Evolutionary conservation across 176 grass and related monocot species (phyloP).

Genomic region (Pontederia paniculata): DNA sequence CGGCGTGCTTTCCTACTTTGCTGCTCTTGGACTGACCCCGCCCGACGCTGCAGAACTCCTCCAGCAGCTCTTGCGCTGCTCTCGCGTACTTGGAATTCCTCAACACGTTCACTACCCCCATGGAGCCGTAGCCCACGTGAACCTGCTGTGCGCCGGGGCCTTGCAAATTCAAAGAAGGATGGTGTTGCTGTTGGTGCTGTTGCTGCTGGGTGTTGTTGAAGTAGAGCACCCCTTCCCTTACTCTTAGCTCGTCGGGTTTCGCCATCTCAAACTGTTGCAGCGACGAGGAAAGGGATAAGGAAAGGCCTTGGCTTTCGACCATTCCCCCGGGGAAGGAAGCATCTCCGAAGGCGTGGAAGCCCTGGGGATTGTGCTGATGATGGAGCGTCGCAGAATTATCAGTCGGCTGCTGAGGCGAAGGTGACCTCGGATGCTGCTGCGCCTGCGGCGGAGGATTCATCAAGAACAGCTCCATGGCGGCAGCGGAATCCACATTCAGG

Average conservation of each 20-base stretch:
- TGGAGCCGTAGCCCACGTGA: slow-evolving; percentile 56
- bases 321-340: slow-evolving; percentile 38
- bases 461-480: slow-evolving; percentile 13
- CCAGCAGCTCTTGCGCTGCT: slow-evolving; percentile 10
- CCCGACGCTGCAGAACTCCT: slow-evolving; percentile 62
- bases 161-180: slow-evolving; percentile 56
- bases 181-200: slow-evolving; percentile 32
- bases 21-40: slow-evolving; percentile 54
- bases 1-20: background rate
- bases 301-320: slow-evolving; percentile 76
- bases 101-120: slow-evolving; percentile 14
- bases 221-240: slow-evolving; percentile 72
- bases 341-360: slow-evolving; percentile 59
- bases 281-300: slow-evolving; percentile 73
- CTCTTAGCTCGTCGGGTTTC: slow-evolving; percentile 76
- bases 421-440: slow-evolving; percentile 27
- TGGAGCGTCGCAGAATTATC: slow-evolving; percentile 34
- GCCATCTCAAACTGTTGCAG: slow-evolving; percentile 95
- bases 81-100: slow-evolving; percentile 17
- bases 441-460: slow-evolving; percentile 8
- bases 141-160: slow-evolving; percentile 30
- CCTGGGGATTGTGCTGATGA: slow-evolving; percentile 32
- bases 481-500: slow-evolving; percentile 8
- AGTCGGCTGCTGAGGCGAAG: slow-evolving; percentile 43
- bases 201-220: slow-evolving; percentile 59